Base-by-base conservation (phyloP, 768 basidiomycete genomes). In the Tricholoma terreum region DNA sequence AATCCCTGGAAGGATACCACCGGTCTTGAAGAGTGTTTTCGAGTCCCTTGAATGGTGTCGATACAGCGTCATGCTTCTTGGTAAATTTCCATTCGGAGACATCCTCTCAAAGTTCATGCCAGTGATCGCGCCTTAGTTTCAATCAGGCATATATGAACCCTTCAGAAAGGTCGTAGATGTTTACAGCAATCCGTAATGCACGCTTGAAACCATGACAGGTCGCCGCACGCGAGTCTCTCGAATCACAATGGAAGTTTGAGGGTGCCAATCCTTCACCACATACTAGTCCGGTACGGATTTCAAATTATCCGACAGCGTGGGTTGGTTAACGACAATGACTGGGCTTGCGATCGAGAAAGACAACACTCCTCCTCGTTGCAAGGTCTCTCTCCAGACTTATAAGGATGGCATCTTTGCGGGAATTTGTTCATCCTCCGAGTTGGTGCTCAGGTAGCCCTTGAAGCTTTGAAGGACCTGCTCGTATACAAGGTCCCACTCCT, bases 321-420 rank as follows among this genome's bases (percentile, higher is more conserved):
- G 66, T 63, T 60, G 59, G 60, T 67, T 54, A 64, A 61, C 66
- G 62, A 60, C 63, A 61, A 55, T 59, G 56, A 40, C 38, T 67
- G 60, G 61, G 60, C 42, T 27, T 55, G 63, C 64, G 58, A 69
- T 66, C 64, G 63, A 63, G 60, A 58, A 51, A 57, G 52, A 66
- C 59, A 67, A 64, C 69, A 71, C 69, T 67, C 63, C 65, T 66
- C 68, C 78, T 78, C 77, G 70, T 79, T 77, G 67, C 67, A 67
- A 53, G n/a, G 46, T 63, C 52, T 52, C 51, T 46, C 61, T 59
- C 64, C 58, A 59, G 61, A 62, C 57, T 61, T 69, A 62, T 54
- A 64, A 62, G 56, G 56, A 55, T 46, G 55, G 38, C 35, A 31
- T 30, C 14, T 30, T 19, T 43, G 45, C 33, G 43, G 12, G 35